Evolutionary conservation across 2,329 filamentous ascomycete genomes (phyloP), one percentile per base, ranked within the genome.

Genomic region (Aspergillus fumigatus): DNA sequence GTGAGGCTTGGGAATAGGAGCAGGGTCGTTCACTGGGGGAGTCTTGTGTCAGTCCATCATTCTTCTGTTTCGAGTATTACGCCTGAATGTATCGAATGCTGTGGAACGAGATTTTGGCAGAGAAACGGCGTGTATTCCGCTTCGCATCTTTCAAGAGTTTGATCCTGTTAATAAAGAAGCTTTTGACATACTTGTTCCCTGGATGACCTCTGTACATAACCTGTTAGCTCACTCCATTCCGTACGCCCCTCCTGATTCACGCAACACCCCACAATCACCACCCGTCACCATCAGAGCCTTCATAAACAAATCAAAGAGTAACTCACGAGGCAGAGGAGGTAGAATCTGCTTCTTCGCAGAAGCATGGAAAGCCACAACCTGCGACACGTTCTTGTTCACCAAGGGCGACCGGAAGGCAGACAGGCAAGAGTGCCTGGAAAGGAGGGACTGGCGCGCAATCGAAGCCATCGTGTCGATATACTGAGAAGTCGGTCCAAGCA

Each of bases 331-430:
- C 64, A 89, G 84, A 55, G 92, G 87, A 58, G 93, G 91, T 56
- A 99, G 83, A 70, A 93, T 88, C 71, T 83, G 82, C 75, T 85
- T 84, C 77, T 84, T 84, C 76, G 85, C 82, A 45, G 90, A 90
- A 69, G 88, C 90, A 77, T 97, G 92, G 84, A 99, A 96, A 66
- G 89, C 87, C 64, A 92, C 88, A 67, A 87, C 81, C 74, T 86
- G 81, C 65, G 78, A 76, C 55, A 71, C 65, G 67, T 73, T 71
- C 63, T 66, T 69, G 61, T 66, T 70, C 61, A 67, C 66, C 57
- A 73, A 62, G 51, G 73, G 66, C 60, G 68, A 63, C 60, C 67
- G 68, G 61, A 70, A 65, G 57, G 69, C 64, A 59, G 71, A 70
- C 52, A 74, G 63, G 55, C 65, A 68, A 60, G 68, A 65, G 64